Evolutionary conservation across 140 eudicot genomes (phyloP).

Genomic region (Bidens hawaiensis): DNA sequence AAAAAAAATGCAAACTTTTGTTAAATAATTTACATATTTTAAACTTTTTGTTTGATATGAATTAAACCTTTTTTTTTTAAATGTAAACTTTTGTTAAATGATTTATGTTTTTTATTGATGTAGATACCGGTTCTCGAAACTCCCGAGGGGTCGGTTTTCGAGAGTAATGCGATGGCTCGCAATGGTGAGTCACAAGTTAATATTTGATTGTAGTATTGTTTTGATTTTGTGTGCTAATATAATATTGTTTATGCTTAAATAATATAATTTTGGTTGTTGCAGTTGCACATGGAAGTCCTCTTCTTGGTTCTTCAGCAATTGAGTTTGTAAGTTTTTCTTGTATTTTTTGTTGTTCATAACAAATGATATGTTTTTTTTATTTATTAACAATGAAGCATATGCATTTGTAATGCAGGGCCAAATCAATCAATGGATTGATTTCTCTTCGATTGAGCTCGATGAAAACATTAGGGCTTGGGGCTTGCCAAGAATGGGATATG

Average conservation of each 20-base stretch:
- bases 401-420: constrained; percentile 37
- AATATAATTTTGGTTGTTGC: constrained; percentile 10
- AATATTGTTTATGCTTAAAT: background rate
- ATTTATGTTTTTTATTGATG: background rate
- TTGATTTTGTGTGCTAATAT: background rate
- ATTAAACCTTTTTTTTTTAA: no score
- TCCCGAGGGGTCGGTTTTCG: constrained; percentile 71
- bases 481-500: constrained; percentile 47
- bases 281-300: constrained; percentile 54
- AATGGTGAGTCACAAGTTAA: constrained; percentile 26
- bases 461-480: constrained; percentile 39
- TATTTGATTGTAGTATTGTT: background rate
- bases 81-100: no score
- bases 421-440: constrained; percentile 47
- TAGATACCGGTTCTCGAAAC: constrained; percentile 89
- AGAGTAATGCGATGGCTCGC: constrained; percentile 91
- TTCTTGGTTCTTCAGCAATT: constrained; percentile 57
- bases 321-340: constrained; percentile 51
- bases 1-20: no score
- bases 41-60: no score
- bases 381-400: background rate
- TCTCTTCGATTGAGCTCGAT: constrained; percentile 48
- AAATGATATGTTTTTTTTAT: background rate
- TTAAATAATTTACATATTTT: no score
- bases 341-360: background rate